These are phyloP conservation scores for Ustilago cynodontis DNA, from an alignment of 1,284 basidiomycete genomes.

Conservation along the genomic window DNA sequence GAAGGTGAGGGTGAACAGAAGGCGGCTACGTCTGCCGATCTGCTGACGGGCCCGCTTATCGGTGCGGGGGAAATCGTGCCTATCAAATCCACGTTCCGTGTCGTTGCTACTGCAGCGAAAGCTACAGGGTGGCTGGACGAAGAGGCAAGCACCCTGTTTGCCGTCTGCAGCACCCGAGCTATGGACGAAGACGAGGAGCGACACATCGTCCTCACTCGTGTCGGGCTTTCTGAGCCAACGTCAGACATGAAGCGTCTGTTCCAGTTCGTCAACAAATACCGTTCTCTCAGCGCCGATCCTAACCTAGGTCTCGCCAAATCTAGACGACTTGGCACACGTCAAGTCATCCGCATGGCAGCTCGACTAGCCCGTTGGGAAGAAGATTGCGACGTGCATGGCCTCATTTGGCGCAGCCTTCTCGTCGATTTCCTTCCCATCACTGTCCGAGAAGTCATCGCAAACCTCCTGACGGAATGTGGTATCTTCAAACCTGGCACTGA, in stretches of 20 bases:
- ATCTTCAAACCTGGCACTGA: constrained; percentile 63
- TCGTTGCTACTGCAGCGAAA: constrained; percentile 68
- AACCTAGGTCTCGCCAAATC: constrained; percentile 66
- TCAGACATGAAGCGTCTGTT: constrained; percentile 56
- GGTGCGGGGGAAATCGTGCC: constrained; percentile 37
- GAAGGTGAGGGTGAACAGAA: constrained; percentile 11
- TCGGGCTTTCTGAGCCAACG: constrained; percentile 27
- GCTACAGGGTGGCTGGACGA: constrained; percentile 70
- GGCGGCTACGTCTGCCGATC: not conserved
- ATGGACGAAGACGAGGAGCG: constrained; percentile 70
- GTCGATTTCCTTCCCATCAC: constrained; percentile 70
- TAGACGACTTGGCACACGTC: constrained; percentile 69
- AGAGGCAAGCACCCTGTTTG: constrained; percentile 67
- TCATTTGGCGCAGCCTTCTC: constrained; percentile 67
- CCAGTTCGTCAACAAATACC: constrained; percentile 67
- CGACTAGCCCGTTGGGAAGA: constrained; percentile 65
- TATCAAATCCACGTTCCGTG: constrained; percentile 62
- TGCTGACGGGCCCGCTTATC: constrained; percentile 9
- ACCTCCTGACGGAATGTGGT: constrained; percentile 58
- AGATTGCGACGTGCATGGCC: constrained; percentile 60
- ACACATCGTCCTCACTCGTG: constrained; percentile 50
- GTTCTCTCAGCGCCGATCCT: constrained; percentile 59
- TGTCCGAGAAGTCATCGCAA: constrained; percentile 61
- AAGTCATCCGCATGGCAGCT: constrained; percentile 68
- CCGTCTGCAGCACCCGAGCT: constrained; percentile 65